Conservation (phyloP, 768 basidiomycete species). For the Pleurotus tuber-regium region DNA sequence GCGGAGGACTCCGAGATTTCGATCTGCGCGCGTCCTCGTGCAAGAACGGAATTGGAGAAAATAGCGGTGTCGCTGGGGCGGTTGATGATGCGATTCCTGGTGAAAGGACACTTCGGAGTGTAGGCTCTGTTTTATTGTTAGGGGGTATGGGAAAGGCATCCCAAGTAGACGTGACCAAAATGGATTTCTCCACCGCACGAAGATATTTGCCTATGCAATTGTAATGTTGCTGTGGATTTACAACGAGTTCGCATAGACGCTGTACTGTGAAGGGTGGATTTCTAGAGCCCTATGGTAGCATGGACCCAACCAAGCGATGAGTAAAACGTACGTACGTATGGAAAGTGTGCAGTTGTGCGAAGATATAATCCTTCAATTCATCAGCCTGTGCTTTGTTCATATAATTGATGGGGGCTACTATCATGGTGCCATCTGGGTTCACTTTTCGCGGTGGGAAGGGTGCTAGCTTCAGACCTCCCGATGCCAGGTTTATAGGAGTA, state of each 20-base stretch:
- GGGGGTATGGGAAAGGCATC: slow-evolving; percentile 54
- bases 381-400: slow-evolving; percentile 63
- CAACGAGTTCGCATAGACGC: slow-evolving; percentile 79
- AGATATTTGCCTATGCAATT: slow-evolving; percentile 81
- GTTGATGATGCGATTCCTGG: slow-evolving; percentile 48
- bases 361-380: slow-evolving; percentile 53
- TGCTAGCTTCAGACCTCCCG: slow-evolving; percentile 66
- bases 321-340: slow-evolving; percentile 52
- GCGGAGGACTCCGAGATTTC: slow-evolving; percentile 75
- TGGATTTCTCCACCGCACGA: slow-evolving; percentile 77
- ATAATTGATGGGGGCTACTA: slow-evolving; percentile 51
- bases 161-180: slow-evolving; percentile 82
- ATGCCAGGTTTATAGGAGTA: slow-evolving; percentile 38
- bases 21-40: slow-evolving; percentile 82
- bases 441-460: slow-evolving; percentile 67
- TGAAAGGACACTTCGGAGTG: slow-evolving; percentile 35
- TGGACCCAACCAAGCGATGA: background rate
- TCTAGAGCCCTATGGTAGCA: slow-evolving; percentile 20
- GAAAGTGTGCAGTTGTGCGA: slow-evolving; percentile 67
- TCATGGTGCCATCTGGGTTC: slow-evolving; percentile 33
- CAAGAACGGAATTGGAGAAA: slow-evolving; percentile 85
- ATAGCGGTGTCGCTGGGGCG: slow-evolving; percentile 74
- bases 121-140: slow-evolving; percentile 2
- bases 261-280: slow-evolving; percentile 88
- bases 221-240: slow-evolving; percentile 70